phyloP scores from a whole-genome alignment of 1,139 yeast species.

The Magnusiomyces suaveolens region DNA sequence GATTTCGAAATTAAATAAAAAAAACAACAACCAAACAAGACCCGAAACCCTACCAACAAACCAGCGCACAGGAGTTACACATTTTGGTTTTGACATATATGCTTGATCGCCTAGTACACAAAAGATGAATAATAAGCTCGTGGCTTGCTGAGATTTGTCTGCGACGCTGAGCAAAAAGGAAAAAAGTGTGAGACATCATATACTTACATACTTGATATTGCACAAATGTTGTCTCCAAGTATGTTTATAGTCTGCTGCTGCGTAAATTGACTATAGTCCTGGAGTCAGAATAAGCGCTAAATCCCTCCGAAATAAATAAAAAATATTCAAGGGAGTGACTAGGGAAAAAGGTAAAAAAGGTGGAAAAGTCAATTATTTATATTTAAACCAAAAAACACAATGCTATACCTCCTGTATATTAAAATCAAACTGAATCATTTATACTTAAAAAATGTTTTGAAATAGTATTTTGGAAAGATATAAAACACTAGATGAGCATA shows the following conservation, averaged over 20 bases:
- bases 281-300: neutral
- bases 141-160: neutral
- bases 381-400: neutral
- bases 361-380: conserved; percentile 4
- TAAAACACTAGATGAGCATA: conserved; percentile 3
- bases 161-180: neutral
- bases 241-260: neutral
- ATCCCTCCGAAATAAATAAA: neutral
- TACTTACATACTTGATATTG: neutral
- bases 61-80: too few relatives aligned
- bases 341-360: neutral
- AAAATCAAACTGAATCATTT: conserved; percentile 3
- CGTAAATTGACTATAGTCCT: too few relatives aligned
- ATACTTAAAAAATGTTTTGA: conserved; percentile 1
- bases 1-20: neutral
- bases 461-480: conserved; percentile 2
- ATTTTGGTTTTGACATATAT: too few relatives aligned
- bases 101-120: too few relatives aligned
- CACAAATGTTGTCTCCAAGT: neutral
- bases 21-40: neutral
- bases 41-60: too few relatives aligned
- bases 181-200: conserved; percentile 6
- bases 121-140: neutral
- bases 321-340: neutral
- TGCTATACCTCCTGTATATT: neutral